Conservation (phyloP, 495 filamentous ascomycete genomes). For the Penicillium argentinense region DNA sequence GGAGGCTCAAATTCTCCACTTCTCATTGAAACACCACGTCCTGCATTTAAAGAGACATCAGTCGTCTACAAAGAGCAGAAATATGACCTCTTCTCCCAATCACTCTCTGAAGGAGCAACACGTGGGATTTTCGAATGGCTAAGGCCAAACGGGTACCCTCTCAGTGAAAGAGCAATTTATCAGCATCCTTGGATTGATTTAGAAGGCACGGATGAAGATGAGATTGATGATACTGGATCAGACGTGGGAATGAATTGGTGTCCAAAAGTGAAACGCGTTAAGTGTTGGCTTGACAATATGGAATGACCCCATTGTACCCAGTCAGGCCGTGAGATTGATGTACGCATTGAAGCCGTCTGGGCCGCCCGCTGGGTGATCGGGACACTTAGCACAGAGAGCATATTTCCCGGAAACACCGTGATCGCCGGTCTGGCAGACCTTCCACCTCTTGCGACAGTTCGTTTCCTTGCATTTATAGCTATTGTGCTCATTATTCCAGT, state of each 20-base stretch:
- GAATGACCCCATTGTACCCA: conserved; percentile 4
- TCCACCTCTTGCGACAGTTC: conserved; percentile 5
- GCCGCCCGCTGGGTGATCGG: conserved; percentile 4
- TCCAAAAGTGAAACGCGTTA: background rate
- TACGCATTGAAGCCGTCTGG: conserved; percentile 4
- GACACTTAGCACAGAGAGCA: conserved; percentile 3
- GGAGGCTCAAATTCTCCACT: too few relatives aligned
- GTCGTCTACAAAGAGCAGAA: conserved; percentile 1
- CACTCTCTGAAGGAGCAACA: conserved; percentile 4
- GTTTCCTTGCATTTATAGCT: conserved; percentile 8
- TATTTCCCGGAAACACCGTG: conserved; percentile 6
- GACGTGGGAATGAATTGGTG: background rate
- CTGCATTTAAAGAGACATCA: background rate
- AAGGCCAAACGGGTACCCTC: conserved; percentile 11
- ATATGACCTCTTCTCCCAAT: conserved; percentile 6
- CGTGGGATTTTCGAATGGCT: conserved; percentile 21
- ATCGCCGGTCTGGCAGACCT: conserved; percentile 8
- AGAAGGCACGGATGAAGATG: conserved; percentile 24
- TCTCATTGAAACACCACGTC: too few relatives aligned
- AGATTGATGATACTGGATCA: conserved; percentile 8
- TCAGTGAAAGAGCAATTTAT: conserved; percentile 24
- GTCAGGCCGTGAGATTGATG: conserved; percentile 7
- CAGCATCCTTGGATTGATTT: conserved; percentile 32
- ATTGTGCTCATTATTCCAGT: conserved; percentile 7
- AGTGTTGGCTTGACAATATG: conserved; percentile 4